Percentiles rank a stretch among this genome's conserved stretches.
phyloP scores from a whole-genome alignment of 2,329 filamentous ascomycete genomes.

The Penicillium vulpinum region DNA sequence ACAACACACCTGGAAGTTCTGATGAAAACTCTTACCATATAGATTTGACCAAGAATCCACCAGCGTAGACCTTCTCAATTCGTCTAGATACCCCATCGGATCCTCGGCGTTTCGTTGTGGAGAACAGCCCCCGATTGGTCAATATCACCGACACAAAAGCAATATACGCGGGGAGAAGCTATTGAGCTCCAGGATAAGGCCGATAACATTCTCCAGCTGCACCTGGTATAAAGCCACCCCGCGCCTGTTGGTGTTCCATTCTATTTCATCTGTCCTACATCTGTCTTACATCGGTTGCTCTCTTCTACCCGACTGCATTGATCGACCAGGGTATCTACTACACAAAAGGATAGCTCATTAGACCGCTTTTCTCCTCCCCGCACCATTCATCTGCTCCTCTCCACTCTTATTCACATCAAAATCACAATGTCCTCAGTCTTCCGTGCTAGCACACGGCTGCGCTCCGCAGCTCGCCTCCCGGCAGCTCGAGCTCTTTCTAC shows the following conservation, averaged over 20 bases:
- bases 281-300: neutral
- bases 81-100: slow-evolving; percentile 14
- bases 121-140: slow-evolving; percentile 22
- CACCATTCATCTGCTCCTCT: neutral
- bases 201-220: slow-evolving; percentile 17
- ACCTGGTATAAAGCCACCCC: slow-evolving; percentile 23
- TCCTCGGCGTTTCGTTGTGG: slow-evolving; percentile 20
- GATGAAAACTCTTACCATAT: slow-evolving; percentile 13
- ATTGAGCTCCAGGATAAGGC: slow-evolving; percentile 17
- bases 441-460: slow-evolving; percentile 38
- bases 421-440: slow-evolving; percentile 39
- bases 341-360: slow-evolving; percentile 1
- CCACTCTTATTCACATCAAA: slow-evolving; percentile 4
- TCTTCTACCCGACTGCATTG: neutral
- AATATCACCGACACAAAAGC: slow-evolving; percentile 25
- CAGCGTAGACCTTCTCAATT: slow-evolving; percentile 28
- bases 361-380: slow-evolving; percentile 8
- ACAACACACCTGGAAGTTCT: neutral
- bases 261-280: neutral
- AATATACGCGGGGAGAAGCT: slow-evolving; percentile 27
- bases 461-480: slow-evolving; percentile 35
- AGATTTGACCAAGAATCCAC: slow-evolving; percentile 11
- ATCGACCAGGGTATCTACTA: neutral
- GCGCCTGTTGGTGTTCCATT: slow-evolving; percentile 3
- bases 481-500: slow-evolving; percentile 39